Base-by-base conservation (phyloP, 2,329 filamentous ascomycete genomes). In the Fusarium sp. region DNA sequence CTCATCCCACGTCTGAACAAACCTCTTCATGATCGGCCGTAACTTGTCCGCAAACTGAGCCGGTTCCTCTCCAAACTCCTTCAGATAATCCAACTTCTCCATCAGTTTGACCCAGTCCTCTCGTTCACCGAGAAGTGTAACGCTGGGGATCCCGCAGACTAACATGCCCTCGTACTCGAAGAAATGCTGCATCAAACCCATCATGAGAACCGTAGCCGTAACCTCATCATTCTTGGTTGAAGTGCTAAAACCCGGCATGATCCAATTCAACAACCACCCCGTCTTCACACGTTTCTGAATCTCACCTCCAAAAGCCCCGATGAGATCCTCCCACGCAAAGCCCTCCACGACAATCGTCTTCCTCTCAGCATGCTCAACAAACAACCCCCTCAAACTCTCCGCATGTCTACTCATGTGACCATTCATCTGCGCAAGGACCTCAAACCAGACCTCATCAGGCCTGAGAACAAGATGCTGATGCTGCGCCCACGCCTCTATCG, bases 381-480 rank as follows among this genome's bases (percentile, higher is more conserved):
- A 86, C 15, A 81, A 53, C 7, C 75, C 68, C 3, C 83, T 76
- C 1, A 86, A 50, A 7, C 81, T 76, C 48, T 86, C 83, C 7
- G 81, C 78, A 62, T 87, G 77, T 0, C 74, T 74, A 28, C 81
- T 79, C 75, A 86, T 81, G 72, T 82, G 86, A 52, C 83, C 79
- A 68, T 81, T 83, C 46, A 87, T 74, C 72, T 87, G 84, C 1
- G 78, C 77, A 6, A 87, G 76, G 51, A 87, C 83, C 48, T 85
- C 80, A 64, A 86, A 82, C 85, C 85, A 87, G 28, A 87, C 74
- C 51, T 86, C 84, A 36, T 87, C 84, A 0, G 85, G 84, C 1
- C 84, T 80, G 15, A 87, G 73, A 1, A 79, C 76, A 2, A 87
- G 76, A 65, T 85, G 79, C 57, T 84, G 80, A 55, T 86, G 83